Conservation (phyloP, 2,329 filamentous ascomycete species). For the Pseudocercospora pini-densiflorae region DNA sequence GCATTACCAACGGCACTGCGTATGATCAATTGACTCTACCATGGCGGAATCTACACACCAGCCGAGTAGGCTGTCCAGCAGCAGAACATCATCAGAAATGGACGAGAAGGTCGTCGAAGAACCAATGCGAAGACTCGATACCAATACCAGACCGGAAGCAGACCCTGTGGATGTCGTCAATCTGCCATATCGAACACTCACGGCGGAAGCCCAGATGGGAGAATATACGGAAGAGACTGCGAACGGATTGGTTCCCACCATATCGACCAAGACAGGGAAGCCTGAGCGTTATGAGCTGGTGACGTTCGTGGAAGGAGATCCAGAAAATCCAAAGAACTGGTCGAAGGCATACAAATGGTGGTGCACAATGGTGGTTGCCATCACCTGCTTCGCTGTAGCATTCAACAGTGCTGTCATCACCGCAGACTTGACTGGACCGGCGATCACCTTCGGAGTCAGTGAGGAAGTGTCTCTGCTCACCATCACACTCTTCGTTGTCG, state of each 20-base stretch:
- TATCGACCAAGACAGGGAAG: slow-evolving; percentile 33
- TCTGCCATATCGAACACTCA: slow-evolving; percentile 31
- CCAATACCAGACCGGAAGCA: slow-evolving; percentile 1
- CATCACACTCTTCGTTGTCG: slow-evolving; percentile 51
- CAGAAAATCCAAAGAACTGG: slow-evolving; percentile 40
- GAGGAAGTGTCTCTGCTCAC: slow-evolving; percentile 73
- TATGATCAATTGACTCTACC: not conserved
- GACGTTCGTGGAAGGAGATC: slow-evolving; percentile 66
- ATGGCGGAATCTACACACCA: slow-evolving; percentile 15
- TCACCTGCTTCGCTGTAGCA: slow-evolving; percentile 54
- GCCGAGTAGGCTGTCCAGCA: not conserved
- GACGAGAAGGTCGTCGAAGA: slow-evolving; percentile 2
- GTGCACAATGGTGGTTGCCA: slow-evolving; percentile 77
- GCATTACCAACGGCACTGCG: too few species aligned
- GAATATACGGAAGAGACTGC: slow-evolving; percentile 36
- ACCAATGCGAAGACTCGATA: slow-evolving; percentile 14
- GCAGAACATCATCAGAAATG: not conserved
- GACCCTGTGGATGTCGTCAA: slow-evolving; percentile 27
- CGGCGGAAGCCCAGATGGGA: slow-evolving; percentile 30
- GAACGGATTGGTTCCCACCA: slow-evolving; percentile 30
- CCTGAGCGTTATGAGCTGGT: slow-evolving; percentile 62
- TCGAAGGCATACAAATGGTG: slow-evolving; percentile 38
- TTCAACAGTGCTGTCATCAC: slow-evolving; percentile 75
- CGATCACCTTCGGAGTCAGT: slow-evolving; percentile 68
- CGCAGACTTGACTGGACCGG: slow-evolving; percentile 70